Percentiles rank a stretch among this genome's conserved stretches.
Conservation (phyloP, 2,329 filamentous ascomycete genomes). For the Cordyceps javanica region DNA sequence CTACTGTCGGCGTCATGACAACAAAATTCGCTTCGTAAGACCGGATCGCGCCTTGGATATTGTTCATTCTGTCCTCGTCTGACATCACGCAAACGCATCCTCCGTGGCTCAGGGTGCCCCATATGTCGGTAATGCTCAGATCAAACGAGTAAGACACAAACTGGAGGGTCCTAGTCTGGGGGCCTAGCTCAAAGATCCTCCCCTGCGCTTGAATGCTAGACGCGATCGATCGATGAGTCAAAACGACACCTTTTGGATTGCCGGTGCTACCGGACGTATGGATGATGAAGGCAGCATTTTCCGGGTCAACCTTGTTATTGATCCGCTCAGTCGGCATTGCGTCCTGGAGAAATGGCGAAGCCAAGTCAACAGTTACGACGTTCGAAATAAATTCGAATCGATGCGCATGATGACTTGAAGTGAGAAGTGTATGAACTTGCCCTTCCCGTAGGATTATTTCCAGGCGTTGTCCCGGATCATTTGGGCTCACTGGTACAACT, state of each 20-base stretch:
- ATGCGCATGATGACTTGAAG: neutral
- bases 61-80: conserved; percentile 16
- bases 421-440: neutral
- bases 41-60: conserved; percentile 8
- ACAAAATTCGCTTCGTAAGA: conserved; percentile 3
- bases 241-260: conserved; percentile 12
- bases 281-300: conserved; percentile 1
- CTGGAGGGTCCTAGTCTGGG: conserved; percentile 24
- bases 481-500: neutral
- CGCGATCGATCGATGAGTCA: neutral
- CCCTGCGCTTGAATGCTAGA: neutral
- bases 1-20: conserved; percentile 5
- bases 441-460: neutral
- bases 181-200: neutral
- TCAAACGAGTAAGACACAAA: conserved; percentile 19
- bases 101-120: conserved; percentile 12
- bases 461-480: neutral
- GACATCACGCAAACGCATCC: conserved; percentile 17
- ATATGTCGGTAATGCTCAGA: conserved; percentile 12
- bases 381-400: neutral
- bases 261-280: conserved; percentile 14
- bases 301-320: neutral
- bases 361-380: neutral
- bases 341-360: neutral
- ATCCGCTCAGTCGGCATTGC: neutral